Evolutionary conservation across 2,329 filamentous ascomycete genomes (phyloP).

Genomic region (Dothistroma pini): DNA sequence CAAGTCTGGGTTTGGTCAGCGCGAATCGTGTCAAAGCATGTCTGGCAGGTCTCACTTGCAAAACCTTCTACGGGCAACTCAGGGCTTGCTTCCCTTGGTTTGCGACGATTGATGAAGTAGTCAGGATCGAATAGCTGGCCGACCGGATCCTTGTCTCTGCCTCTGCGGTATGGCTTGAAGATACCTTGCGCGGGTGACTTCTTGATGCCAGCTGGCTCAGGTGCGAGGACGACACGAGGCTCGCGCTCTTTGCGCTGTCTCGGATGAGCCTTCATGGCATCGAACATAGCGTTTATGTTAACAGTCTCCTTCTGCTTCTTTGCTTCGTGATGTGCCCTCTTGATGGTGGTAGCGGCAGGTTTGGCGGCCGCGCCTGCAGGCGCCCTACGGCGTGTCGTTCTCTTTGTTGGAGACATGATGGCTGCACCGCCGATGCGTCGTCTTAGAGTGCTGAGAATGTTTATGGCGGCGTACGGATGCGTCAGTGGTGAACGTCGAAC

Average conservation of each 20-base stretch:
- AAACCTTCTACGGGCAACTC: neutral
- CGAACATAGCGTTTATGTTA: slow-evolving; percentile 19
- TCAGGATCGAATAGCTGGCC: slow-evolving; percentile 1
- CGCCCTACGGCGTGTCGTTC: neutral
- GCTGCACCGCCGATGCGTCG: too few species aligned
- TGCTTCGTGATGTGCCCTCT: slow-evolving; percentile 15
- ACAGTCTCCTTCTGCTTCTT: slow-evolving; percentile 14
- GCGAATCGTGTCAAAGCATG: neutral
- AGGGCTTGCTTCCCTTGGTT: neutral
- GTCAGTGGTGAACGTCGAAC: neutral
- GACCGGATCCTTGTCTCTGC: neutral
- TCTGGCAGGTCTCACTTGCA: neutral
- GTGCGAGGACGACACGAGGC: slow-evolving; percentile 7
- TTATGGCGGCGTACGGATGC: neutral
- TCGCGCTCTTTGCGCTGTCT: slow-evolving; percentile 1
- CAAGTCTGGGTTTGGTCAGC: neutral
- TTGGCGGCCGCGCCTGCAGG: neutral
- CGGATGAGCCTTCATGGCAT: slow-evolving; percentile 6
- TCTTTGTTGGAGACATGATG: neutral
- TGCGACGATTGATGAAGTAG: slow-evolving; percentile 3
- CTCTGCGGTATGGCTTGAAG: slow-evolving; percentile 7
- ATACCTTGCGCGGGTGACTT: slow-evolving; percentile 10
- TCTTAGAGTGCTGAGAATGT: neutral
- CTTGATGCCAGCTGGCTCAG: slow-evolving; percentile 10
- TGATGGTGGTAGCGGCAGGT: slow-evolving; percentile 3